These are phyloP conservation scores for Hygrophorus pudorinus DNA, from an alignment of 768 basidiomycete species.

Conservation along the genomic window DNA sequence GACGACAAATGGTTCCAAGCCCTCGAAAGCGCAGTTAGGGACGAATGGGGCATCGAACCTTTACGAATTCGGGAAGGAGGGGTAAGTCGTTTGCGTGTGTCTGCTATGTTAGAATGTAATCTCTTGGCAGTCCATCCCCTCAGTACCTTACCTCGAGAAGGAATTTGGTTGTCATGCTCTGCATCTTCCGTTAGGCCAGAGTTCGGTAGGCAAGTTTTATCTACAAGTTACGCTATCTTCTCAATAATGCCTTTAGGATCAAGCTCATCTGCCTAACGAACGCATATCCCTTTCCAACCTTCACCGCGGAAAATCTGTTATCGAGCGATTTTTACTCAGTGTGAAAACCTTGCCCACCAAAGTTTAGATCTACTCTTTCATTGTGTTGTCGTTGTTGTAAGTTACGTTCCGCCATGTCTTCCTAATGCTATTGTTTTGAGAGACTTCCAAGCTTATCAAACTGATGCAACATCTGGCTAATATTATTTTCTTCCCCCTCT, in stretches of 20 bases:
- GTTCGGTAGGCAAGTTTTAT: constrained; percentile 45
- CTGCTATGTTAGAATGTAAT: constrained; percentile 5
- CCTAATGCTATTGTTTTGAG: too few relatives aligned
- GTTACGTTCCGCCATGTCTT: too few relatives aligned
- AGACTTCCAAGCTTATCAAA: too few relatives aligned
- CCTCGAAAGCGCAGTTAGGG: constrained; percentile 69
- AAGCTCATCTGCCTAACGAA: constrained; percentile 91
- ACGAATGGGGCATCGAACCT: constrained; percentile 84
- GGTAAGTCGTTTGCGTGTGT: constrained; percentile 33
- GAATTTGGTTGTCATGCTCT: constrained; percentile 82
- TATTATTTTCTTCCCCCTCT: too few relatives aligned
- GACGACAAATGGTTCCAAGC: constrained; percentile 81
- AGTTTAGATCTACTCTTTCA: too few relatives aligned
- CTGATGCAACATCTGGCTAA: too few relatives aligned
- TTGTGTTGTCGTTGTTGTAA: too few relatives aligned
- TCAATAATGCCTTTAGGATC: constrained; percentile 42
- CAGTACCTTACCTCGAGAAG: constrained; percentile 88
- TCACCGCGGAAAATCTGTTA: constrained; percentile 61
- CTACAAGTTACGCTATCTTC: background rate
- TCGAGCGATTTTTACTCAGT: constrained; percentile 54
- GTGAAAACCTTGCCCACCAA: too few relatives aligned
- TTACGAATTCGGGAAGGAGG: constrained; percentile 90
- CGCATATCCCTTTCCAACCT: constrained; percentile 81
- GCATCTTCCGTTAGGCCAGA: constrained; percentile 92
- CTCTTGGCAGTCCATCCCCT: constrained; percentile 71